These are phyloP conservation scores for Blastocystis sp. DNA, from an alignment of 352 stramenopile genomes.

Conservation along the genomic window DNA sequence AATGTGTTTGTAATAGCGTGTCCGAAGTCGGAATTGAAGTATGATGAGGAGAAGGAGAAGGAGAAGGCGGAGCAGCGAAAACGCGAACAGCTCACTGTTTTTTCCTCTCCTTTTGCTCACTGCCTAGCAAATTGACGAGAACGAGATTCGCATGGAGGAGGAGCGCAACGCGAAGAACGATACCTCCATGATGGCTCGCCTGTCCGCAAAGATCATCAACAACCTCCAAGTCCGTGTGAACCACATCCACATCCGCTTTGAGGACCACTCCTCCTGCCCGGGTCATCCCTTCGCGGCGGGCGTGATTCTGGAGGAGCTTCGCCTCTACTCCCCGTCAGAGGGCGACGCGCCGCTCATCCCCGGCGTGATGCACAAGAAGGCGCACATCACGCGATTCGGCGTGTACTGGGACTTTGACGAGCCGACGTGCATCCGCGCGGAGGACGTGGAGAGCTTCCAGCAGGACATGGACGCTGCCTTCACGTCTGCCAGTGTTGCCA, in stretches of 20 bases:
- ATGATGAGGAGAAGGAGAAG: conserved; percentile 11
- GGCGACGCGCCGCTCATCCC: conserved; percentile 1
- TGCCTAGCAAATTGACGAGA: conserved; percentile 50
- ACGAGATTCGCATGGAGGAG: conserved; percentile 12
- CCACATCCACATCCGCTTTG: conserved; percentile 56
- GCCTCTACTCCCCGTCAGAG: conserved; percentile 9
- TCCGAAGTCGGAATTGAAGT: conserved; percentile 31
- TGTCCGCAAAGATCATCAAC: conserved; percentile 67
- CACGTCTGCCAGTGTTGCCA: too few relatives aligned
- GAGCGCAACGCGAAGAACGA: conserved; percentile 29
- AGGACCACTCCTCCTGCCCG: conserved; percentile 35
- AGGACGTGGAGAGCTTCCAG: background rate
- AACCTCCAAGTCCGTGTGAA: conserved; percentile 59
- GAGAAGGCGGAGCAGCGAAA: conserved; percentile 2
- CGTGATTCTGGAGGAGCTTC: conserved; percentile 51
- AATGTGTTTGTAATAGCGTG: conserved; percentile 65
- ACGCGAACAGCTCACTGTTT: conserved; percentile 32
- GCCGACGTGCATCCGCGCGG: background rate
- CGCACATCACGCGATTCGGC: conserved; percentile 36
- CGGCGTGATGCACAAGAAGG: conserved; percentile 60
- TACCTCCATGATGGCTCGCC: background rate
- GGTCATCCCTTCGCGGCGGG: conserved; percentile 31
- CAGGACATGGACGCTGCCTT: conserved; percentile 45
- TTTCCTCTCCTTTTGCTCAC: background rate
- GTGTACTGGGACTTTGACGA: conserved; percentile 69